Evolutionary conservation across 208 protist genomes (phyloP).

Genomic region (Trypanosomatidae sp.): DNA sequence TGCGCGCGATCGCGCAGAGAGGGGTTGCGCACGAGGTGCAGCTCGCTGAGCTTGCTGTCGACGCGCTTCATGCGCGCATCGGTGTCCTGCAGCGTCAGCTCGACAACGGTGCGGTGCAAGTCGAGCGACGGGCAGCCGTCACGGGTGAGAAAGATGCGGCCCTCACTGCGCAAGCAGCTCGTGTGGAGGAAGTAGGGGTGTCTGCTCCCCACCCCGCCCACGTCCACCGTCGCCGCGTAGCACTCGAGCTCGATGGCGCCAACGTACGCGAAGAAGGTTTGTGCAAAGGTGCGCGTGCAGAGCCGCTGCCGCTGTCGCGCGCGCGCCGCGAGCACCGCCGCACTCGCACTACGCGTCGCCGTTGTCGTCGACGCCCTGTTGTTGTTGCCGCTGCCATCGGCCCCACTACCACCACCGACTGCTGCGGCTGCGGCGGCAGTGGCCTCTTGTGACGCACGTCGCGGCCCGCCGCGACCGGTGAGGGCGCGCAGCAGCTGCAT

Average conservation of each 20-base stretch:
- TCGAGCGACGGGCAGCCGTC: constrained; percentile 46
- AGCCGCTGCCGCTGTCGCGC: constrained; percentile 28
- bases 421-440: too few species aligned
- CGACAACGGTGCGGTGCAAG: constrained; percentile 53
- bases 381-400: neutral
- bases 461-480: too few species aligned
- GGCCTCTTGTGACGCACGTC: too few species aligned
- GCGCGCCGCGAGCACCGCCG: too few species aligned
- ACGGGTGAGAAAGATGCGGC: constrained; percentile 36
- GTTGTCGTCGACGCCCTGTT: constrained; percentile 6
- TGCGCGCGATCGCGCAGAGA: constrained; percentile 43
- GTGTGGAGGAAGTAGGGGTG: constrained; percentile 77
- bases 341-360: too few species aligned
- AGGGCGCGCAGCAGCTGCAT: too few species aligned
- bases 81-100: constrained; percentile 61
- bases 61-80: constrained; percentile 58
- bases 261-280: constrained; percentile 70
- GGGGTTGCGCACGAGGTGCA: constrained; percentile 8
- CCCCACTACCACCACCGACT: neutral
- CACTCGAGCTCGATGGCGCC: constrained; percentile 62
- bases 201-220: constrained; percentile 34
- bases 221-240: constrained; percentile 45
- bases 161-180: constrained; percentile 53
- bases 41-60: constrained; percentile 28
- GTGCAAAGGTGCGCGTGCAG: constrained; percentile 17